Base-by-base conservation (phyloP, 2,329 filamentous ascomycete genomes). In the Amylocarpus encephaloides region DNA sequence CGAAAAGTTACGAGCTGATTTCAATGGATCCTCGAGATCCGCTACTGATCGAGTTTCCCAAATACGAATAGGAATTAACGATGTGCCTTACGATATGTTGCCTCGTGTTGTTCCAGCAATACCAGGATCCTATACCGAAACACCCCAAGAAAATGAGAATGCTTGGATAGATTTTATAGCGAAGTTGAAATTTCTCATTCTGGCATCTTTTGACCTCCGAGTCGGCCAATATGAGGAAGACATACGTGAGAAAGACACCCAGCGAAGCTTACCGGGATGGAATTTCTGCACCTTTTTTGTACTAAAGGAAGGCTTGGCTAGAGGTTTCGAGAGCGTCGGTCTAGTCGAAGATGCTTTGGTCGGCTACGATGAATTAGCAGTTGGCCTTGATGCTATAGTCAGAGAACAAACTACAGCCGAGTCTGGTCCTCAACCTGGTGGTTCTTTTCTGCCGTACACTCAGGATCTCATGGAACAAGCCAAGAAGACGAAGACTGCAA, bases 251-350 rank as follows among this genome's bases (percentile, higher is more conserved):
- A 93, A 91, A 64, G 92, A 97, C 60, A 80, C 85, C 0, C 91
- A 97, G 66, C 79, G 92, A 42, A 83, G 76, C 32, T 71, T 98
- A 15, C 93, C 93, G 0, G 93, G 93, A 0, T 98, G 93, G 93
- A 98, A 98, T 64, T 98, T 98, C 66, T 97, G 93, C 69, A 98
- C 93, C 0, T 98, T 98, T 66, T 98, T 98, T 66, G 91, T 98
- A 13, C 76, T 98, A 7, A 98, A 98, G 64, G 93, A 98, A 67
- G 93, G 93, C 0, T 72, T 98, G 33, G 92, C 93, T 1, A 80
- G 88, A 58, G 94, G 92, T 0, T 95, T 98, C 59, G 94, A 98
- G 67, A 97, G 88, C 64, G 91, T 97, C 2, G 94, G 94, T 0
- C 74, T 98, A 9, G 88, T 96, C 7, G 93, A 98, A 64, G 93